Conservation (phyloP, 2,329 filamentous ascomycete genomes). For the Colletotrichum somersetense region DNA sequence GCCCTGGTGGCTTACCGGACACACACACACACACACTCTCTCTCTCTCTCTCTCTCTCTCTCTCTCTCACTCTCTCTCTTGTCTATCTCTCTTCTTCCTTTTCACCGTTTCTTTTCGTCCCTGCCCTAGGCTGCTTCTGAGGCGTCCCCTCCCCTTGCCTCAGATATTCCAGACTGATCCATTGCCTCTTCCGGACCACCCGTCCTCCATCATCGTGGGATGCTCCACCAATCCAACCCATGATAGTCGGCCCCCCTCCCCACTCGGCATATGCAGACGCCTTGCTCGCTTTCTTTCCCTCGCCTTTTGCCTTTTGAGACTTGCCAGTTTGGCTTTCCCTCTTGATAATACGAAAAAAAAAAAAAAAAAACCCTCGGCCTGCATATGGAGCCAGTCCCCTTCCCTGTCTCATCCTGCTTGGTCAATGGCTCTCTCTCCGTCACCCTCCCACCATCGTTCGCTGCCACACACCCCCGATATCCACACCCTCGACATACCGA, state of each 20-base stretch:
- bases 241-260: conserved; percentile 43
- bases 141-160: background rate
- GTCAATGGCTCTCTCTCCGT: conserved; percentile 48
- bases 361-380: conserved; percentile 41
- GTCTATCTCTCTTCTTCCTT: conserved; percentile 32
- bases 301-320: conserved; percentile 31
- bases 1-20: background rate
- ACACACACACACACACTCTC: too few relatives aligned
- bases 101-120: background rate
- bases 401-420: conserved; percentile 44
- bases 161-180: conserved; percentile 39
- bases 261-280: conserved; percentile 56
- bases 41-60: conserved; percentile 42
- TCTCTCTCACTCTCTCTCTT: conserved; percentile 36
- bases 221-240: conserved; percentile 50
- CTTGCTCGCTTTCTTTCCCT: conserved; percentile 43
- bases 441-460: conserved; percentile 42
- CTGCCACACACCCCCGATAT: conserved; percentile 20
- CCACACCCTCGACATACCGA: conserved; percentile 34
- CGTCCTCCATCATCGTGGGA: conserved; percentile 46
- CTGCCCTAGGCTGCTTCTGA: background rate
- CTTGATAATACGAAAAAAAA: conserved; percentile 51
- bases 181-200: conserved; percentile 44
- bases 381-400: conserved; percentile 47
- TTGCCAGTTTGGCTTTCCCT: conserved; percentile 34